Percentiles rank a stretch among this genome's conserved stretches.
Evolutionary conservation across 2,329 filamentous ascomycete genomes (phyloP).

Genomic region (Scleromitrula shiraiana): DNA sequence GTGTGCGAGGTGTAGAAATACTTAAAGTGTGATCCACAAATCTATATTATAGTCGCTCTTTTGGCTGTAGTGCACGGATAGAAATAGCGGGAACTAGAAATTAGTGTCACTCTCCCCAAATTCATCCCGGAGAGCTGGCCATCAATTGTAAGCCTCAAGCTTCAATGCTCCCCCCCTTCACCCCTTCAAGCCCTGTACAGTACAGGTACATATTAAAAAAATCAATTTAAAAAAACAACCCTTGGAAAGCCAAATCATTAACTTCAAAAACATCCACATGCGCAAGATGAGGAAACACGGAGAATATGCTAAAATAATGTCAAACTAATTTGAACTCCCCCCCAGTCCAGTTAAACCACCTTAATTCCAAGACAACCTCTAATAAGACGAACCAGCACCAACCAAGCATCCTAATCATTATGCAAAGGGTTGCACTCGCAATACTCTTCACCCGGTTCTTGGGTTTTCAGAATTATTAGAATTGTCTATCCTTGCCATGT

Average conservation of each 20-base stretch:
- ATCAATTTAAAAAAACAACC: no score
- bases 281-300: neutral
- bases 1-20: neutral
- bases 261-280: neutral
- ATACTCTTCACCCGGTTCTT: slow-evolving; percentile 9
- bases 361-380: slow-evolving; percentile 2
- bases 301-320: neutral
- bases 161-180: neutral
- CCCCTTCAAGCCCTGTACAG: no score
- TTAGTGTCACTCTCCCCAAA: neutral
- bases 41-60: neutral
- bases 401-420: neutral
- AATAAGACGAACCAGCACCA: no score
- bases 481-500: neutral
- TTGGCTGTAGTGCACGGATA: slow-evolving; percentile 4
- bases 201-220: no score
- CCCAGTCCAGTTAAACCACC: neutral
- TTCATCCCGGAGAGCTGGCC: no score
- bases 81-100: slow-evolving; percentile 3
- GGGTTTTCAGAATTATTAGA: slow-evolving; percentile 6
- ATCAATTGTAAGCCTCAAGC: no score
- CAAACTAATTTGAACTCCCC: neutral
- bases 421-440: slow-evolving; percentile 1
- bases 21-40: neutral
- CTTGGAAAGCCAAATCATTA: no score